phyloP scores from a whole-genome alignment of 306 rosid species.

The Dryas alaskensis region DNA sequence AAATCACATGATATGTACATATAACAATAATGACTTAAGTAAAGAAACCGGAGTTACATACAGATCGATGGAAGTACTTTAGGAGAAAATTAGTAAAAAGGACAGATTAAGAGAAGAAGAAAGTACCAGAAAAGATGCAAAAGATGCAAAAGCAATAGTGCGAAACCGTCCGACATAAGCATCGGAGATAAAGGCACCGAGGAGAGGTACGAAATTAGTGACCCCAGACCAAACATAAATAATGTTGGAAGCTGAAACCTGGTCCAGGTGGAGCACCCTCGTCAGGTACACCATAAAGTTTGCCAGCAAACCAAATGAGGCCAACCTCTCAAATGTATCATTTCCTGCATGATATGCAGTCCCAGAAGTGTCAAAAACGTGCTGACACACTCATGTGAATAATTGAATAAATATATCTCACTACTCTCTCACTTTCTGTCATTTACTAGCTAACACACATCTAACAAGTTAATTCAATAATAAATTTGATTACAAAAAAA shows the following conservation, averaged over 20 bases:
- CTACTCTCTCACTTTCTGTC: too few species aligned
- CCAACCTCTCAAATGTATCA: slow-evolving; percentile 84
- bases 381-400: too few species aligned
- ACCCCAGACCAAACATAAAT: slow-evolving; percentile 62
- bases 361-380: too few species aligned
- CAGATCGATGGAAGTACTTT: too few species aligned
- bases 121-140: slow-evolving; percentile 36
- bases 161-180: slow-evolving; percentile 70
- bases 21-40: too few species aligned
- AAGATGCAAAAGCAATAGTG: slow-evolving; percentile 67
- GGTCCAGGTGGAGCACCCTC: slow-evolving; percentile 59
- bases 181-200: slow-evolving; percentile 86
- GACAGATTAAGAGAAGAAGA: too few species aligned
- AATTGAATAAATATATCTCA: background rate
- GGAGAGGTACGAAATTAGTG: slow-evolving; percentile 56
- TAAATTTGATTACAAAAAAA: too few species aligned
- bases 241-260: slow-evolving; percentile 62
- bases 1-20: too few species aligned
- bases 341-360: slow-evolving; percentile 43
- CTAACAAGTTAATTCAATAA: background rate
- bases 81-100: too few species aligned
- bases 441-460: too few species aligned
- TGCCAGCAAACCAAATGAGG: slow-evolving; percentile 60
- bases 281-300: slow-evolving; percentile 81
- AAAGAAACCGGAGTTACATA: too few species aligned